Evolutionary conservation across 495 filamentous ascomycete species (phyloP), one percentile per base, ranked within the genome.

Genomic region (Hypoxylon cercidicola): DNA sequence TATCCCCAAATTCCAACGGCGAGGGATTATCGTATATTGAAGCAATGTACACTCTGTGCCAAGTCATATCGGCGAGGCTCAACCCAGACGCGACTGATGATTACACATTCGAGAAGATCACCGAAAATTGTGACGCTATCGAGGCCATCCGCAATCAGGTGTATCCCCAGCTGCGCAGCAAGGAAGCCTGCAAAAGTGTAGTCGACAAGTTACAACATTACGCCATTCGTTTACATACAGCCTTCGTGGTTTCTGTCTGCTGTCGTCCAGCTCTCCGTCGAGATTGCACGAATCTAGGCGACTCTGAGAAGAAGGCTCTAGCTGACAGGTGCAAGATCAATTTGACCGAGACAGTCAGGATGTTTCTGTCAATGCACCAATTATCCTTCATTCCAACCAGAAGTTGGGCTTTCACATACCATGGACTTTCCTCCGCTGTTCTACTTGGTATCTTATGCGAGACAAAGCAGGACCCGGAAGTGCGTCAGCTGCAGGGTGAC

Each of bases 301-400:
- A 66, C 0, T 34, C 68, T 6, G 81, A 86, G 50, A 84, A 82
- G 66, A 74, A 72, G 19, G 69, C 77, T 1, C 74, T 86, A 1
- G 80, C 79, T 4, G 79, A 84, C 21, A 77, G 78, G 23, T 90
- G 88, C 75, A 87, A 89, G 63, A 72, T 78, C 21, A 88, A 86
- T 68, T 70, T 90, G 9, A 81, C 83, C 6, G 87, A 89, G 68
- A 89, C 86, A 10, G 85, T 90, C 1, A 82, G 87, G 61, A 88
- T 88, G 75, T 90, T 89, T 70, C 75, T 89, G 6, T 85, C 87
- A 11, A 85, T 90, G 77, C 86, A 88, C 61, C 86, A 88, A 63
- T 76, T 89, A 57, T 88, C 86, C 4, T 79, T 87, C 1, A 87
- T 87, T 43, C 86, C 87, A 0, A 85, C 84, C 6, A 81, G 87